Conservation (phyloP, 2,329 filamentous ascomycete species). For the Alternaria triticimaculans region DNA sequence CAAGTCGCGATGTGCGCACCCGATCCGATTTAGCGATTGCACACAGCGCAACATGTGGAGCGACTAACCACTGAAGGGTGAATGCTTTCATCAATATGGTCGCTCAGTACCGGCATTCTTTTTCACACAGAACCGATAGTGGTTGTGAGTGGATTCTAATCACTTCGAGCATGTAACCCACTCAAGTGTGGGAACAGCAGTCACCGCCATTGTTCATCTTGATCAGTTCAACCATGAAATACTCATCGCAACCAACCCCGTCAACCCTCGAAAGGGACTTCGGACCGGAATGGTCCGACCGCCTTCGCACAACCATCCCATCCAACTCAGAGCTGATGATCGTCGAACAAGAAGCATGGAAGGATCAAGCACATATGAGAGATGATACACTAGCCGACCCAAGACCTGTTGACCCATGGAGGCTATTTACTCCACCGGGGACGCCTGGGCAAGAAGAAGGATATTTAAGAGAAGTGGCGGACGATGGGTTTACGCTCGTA, state of each 20-base stretch:
- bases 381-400: too few species aligned
- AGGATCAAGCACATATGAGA: too few species aligned
- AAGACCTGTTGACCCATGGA: neutral
- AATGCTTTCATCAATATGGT: neutral
- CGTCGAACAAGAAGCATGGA: neutral
- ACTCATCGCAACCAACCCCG: neutral
- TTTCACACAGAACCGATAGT: neutral
- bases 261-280: neutral
- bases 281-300: neutral
- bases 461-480: accelerated
- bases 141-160: neutral
- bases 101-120: neutral
- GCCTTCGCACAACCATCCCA: neutral
- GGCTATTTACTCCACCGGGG: neutral
- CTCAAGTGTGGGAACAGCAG: too few species aligned
- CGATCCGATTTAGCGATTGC: neutral
- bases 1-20: neutral
- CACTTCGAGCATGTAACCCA: too few species aligned
- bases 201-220: neutral
- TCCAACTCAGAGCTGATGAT: neutral
- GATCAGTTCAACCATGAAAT: neutral
- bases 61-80: neutral
- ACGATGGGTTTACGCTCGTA: accelerated
- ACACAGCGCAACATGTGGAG: neutral
- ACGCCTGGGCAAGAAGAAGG: accelerated